These are phyloP conservation scores for Ichthyophthirius multifiliis DNA, from an alignment of 169 alveolate species.

Conservation along the genomic window DNA sequence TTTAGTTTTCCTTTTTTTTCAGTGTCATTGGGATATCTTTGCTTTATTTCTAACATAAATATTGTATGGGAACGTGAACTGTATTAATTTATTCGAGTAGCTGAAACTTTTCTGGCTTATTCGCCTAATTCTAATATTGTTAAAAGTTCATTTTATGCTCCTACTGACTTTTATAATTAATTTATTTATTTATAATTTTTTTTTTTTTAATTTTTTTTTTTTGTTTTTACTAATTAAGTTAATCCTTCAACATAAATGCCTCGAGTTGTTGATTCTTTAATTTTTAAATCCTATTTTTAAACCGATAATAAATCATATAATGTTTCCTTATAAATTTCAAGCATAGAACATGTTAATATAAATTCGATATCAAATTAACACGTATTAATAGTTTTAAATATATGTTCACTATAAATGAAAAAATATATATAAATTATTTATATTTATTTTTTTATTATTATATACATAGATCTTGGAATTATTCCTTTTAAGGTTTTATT, in stretches of 20 bases:
- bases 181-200: background rate
- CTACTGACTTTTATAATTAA: constrained; percentile 48
- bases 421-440: background rate
- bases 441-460: background rate
- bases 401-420: constrained; percentile 40
- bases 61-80: constrained; percentile 85
- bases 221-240: constrained; percentile 49
- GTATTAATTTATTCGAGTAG: constrained; percentile 77
- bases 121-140: constrained; percentile 75
- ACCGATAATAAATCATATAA: constrained; percentile 72
- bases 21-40: constrained; percentile 68
- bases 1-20: constrained; percentile 84
- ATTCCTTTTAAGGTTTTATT: constrained; percentile 72
- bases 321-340: constrained; percentile 83
- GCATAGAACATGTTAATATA: constrained; percentile 76
- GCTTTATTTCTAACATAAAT: constrained; percentile 73
- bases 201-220: background rate
- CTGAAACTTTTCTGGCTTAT: constrained; percentile 70
- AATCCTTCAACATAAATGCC: constrained; percentile 83
- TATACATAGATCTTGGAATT: constrained; percentile 77
- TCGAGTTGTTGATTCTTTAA: constrained; percentile 73
- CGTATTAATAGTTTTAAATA: constrained; percentile 64
- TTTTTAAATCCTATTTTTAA: constrained; percentile 63
- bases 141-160: constrained; percentile 65
- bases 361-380: constrained; percentile 72